Evolutionary conservation across 73 alveolate genomes (phyloP).

Genomic region (Paramecium bursaria): DNA sequence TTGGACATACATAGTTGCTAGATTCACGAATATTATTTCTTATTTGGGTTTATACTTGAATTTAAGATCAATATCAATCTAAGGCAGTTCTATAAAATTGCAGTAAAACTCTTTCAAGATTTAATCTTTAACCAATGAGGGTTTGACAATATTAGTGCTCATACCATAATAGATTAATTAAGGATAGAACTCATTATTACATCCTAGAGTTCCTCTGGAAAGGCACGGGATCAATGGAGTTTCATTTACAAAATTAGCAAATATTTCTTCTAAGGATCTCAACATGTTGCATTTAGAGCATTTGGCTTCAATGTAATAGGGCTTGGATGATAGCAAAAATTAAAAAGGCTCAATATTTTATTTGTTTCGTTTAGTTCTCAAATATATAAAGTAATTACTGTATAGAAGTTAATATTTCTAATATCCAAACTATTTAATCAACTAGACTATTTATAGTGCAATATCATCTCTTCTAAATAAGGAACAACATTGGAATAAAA

Average conservation of each 20-base stretch:
- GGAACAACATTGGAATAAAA: neutral
- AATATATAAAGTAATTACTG: neutral
- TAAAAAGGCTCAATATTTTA: neutral
- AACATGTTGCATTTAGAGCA: conserved; percentile 29
- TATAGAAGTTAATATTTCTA: neutral
- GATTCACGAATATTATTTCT: no score
- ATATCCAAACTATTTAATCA: conserved; percentile 19
- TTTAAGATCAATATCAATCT: no score
- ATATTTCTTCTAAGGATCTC: conserved; percentile 7
- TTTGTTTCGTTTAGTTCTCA: neutral
- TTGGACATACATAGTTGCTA: no score
- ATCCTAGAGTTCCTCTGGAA: conserved; percentile 46
- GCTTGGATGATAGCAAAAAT: neutral
- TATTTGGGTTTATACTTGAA: no score
- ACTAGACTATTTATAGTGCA: conserved; percentile 17
- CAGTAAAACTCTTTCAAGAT: no score
- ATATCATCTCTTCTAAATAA: conserved; percentile 11
- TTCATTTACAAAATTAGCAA: neutral
- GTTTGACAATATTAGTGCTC: no score
- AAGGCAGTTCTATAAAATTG: no score
- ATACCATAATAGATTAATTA: neutral
- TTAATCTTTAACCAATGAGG: no score
- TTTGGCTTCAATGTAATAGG: conserved; percentile 44
- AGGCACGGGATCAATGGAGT: neutral
- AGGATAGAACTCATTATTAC: conserved; percentile 18